Percentiles rank a stretch among this genome's conserved stretches.
Conservation (phyloP, 2,329 filamentous ascomycete species). For the Diaporthe capsici region DNA sequence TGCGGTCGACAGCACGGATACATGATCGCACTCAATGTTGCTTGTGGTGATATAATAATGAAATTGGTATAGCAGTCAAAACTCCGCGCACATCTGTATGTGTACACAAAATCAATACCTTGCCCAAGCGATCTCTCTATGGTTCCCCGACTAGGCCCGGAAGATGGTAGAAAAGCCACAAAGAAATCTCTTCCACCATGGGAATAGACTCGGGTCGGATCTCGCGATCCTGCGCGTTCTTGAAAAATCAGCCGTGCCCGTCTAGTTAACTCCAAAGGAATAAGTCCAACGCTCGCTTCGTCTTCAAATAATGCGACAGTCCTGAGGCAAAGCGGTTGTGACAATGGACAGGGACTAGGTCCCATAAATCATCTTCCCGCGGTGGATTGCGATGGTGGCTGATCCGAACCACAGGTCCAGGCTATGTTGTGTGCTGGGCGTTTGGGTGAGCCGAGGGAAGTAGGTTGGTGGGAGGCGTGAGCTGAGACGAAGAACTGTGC, state of each 20-base stretch:
- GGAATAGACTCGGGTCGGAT: background rate
- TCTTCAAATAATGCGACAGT: background rate
- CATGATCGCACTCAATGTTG: background rate
- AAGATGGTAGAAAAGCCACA: background rate
- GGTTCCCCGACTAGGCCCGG: background rate
- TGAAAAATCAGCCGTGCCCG: background rate
- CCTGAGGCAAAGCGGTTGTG: background rate
- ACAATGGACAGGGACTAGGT: background rate
- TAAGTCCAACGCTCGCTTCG: constrained; percentile 8
- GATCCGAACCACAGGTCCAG: background rate
- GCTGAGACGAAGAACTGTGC: background rate
- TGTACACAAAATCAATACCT: background rate
- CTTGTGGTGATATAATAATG: background rate
- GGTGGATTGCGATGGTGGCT: background rate
- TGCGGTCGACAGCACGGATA: background rate
- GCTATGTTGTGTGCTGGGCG: background rate
- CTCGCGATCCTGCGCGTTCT: background rate
- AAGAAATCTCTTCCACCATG: background rate
- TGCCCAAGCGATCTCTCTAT: background rate
- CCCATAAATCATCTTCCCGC: background rate
- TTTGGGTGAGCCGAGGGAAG: background rate
- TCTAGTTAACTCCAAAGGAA: constrained; percentile 8
- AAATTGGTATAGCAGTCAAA: background rate
- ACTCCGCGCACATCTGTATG: background rate
- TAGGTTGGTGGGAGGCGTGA: background rate